phyloP scores from a whole-genome alignment of 805 yeast genomes.

The Pichia gijzeniarum region DNA sequence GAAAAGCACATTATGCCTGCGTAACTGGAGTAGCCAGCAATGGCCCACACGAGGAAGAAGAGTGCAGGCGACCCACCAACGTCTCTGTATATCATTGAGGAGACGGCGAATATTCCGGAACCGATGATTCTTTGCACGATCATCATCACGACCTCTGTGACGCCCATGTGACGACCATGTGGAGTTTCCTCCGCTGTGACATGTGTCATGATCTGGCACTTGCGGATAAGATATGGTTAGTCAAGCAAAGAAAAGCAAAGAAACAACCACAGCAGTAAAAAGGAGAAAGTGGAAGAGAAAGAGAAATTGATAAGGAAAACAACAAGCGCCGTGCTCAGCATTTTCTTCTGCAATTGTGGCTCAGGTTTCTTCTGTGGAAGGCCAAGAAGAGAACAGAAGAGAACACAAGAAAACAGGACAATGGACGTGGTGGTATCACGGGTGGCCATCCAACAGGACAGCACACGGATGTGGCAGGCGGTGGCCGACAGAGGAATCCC shows the following conservation, averaged over 20 bases:
- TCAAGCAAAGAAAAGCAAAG: not conserved
- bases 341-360: too few relatives aligned
- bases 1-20: conserved; percentile 61
- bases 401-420: not conserved
- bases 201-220: conserved; percentile 18
- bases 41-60: conserved; percentile 56
- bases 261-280: too few relatives aligned
- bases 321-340: too few relatives aligned
- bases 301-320: too few relatives aligned
- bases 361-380: too few relatives aligned
- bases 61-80: conserved; percentile 61
- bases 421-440: not conserved
- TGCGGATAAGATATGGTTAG: not conserved
- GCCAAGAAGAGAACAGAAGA: too few relatives aligned
- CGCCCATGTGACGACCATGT: conserved; percentile 69
- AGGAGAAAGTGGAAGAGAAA: too few relatives aligned
- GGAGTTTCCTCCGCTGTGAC: conserved; percentile 46
- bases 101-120: conserved; percentile 71
- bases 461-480: not conserved
- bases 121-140: conserved; percentile 69
- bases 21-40: conserved; percentile 57
- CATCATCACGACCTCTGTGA: conserved; percentile 57
- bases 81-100: conserved; percentile 58
- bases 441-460: too few relatives aligned
- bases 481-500: too few relatives aligned